These are phyloP conservation scores for Aspergillus oerlinghausenensis DNA, from an alignment of 2,329 filamentous ascomycete species.

Conservation along the genomic window DNA sequence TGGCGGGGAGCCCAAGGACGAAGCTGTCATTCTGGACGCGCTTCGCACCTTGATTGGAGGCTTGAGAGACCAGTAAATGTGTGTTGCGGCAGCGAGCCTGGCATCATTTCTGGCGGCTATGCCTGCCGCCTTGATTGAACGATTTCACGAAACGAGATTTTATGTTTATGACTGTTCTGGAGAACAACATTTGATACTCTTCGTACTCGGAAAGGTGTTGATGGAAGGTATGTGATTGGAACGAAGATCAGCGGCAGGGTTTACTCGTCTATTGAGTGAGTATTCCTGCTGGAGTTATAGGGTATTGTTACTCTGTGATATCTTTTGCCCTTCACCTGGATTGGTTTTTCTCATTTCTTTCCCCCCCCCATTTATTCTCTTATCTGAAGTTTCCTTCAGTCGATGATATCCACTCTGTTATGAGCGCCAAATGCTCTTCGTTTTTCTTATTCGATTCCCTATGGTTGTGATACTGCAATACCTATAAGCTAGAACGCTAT, in stretches of 20 bases:
- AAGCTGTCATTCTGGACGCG: conserved; percentile 40
- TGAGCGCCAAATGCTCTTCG: conserved; percentile 9
- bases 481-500: background rate
- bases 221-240: conserved; percentile 1
- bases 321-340: conserved; percentile 1
- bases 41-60: conserved; percentile 37
- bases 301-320: conserved; percentile 8
- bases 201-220: conserved; percentile 11
- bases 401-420: conserved; percentile 24
- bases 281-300: background rate
- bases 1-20: conserved; percentile 41
- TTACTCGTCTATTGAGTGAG: background rate
- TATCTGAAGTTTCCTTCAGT: conserved; percentile 8
- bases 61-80: conserved; percentile 30
- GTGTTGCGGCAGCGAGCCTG: background rate
- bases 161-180: conserved; percentile 9
- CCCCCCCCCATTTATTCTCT: conserved; percentile 13
- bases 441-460: conserved; percentile 5
- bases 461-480: background rate
- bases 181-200: conserved; percentile 2
- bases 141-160: conserved; percentile 14
- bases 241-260: background rate
- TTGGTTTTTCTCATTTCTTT: conserved; percentile 7
- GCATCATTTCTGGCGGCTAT: background rate
- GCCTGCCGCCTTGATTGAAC: conserved; percentile 4